Percentiles rank a stretch among this genome's conserved stretches.
These are phyloP conservation scores for Neoboletus brunneissimus DNA, from an alignment of 768 basidiomycete species.

Conservation along the genomic window DNA sequence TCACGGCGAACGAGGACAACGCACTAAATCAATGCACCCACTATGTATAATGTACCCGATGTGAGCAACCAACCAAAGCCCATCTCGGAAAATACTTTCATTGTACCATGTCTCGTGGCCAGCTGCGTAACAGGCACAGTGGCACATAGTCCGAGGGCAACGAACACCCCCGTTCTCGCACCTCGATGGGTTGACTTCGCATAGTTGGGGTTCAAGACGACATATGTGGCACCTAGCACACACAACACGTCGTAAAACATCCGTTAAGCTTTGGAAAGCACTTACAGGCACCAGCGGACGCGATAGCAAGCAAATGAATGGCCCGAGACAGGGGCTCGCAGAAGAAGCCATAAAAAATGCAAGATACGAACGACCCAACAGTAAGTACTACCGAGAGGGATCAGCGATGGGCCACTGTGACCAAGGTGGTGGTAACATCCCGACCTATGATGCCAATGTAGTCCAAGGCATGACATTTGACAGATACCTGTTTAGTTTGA, in stretches of 20 bases:
- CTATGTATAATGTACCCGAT: slow-evolving; percentile 74
- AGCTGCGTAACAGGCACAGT: slow-evolving; percentile 69
- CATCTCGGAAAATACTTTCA: slow-evolving; percentile 54
- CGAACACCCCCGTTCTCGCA: slow-evolving; percentile 75
- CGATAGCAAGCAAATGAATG: slow-evolving; percentile 55
- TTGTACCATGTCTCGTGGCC: slow-evolving; percentile 54
- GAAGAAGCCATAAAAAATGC: slow-evolving; percentile 75
- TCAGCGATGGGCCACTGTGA: slow-evolving; percentile 6
- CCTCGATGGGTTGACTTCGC: slow-evolving; percentile 71
- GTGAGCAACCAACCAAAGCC: slow-evolving; percentile 68
- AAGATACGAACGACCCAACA: slow-evolving; percentile 77
- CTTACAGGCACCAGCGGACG: slow-evolving; percentile 58
- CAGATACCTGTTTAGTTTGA: slow-evolving; percentile 47
- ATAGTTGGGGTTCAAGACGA: slow-evolving; percentile 78
- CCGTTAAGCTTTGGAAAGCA: neutral
- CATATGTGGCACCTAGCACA: slow-evolving; percentile 58
- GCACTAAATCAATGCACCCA: slow-evolving; percentile 80
- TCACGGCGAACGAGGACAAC: slow-evolving; percentile 38
- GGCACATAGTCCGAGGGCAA: slow-evolving; percentile 70
- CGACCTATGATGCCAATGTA: slow-evolving; percentile 77
- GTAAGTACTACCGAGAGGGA: slow-evolving; percentile 45
- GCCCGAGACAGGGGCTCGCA: slow-evolving; percentile 53
- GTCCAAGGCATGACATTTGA: slow-evolving; percentile 63
- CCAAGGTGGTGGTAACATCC: slow-evolving; percentile 13
- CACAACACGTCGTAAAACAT: neutral